Base-by-base conservation (phyloP, 805 yeast species). In the Jamesozyma spencerorum region DNA sequence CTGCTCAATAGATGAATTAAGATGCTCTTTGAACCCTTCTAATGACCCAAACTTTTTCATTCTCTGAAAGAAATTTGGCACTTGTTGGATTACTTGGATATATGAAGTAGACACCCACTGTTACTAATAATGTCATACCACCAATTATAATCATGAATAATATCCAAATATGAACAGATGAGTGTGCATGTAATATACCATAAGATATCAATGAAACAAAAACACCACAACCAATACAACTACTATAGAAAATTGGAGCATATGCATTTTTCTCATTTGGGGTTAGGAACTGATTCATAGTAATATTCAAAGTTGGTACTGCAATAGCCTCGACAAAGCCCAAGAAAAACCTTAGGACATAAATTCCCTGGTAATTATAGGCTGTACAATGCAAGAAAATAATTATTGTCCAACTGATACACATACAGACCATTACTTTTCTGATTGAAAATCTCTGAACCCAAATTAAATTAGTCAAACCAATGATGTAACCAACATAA, bases 61-160 rank as follows among this genome's bases (percentile, higher is more conserved):
- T 65, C 2, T 50, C 53, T 4, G 69, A 45, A 36, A 78, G 61
- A 47, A 72, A 72, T 42, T 57, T 63, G 5, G 77, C 76, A 44
- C 62, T 66, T 0, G 77, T 55, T 13, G 83, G 83, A 52, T 76
- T 74, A 43, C 70, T 66, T 31, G 84, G 85, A 49, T 74, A 77
- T 17, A 65, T 38, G 43, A 65, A 64, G 38, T 57, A 51, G 3
- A 69, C 54, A 4, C 62, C 35, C 2, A 64, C 33, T 2, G 68
- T 54, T 29, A 67, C 44, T 17, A 70, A 19, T 18, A 76, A 60
- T 0, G 83, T 74, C 31, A 74, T 53, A 12, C 75, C 71, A 37
- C 83, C 85, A 40, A 73, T 66, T 37, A 77, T 70, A 27, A 78
- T 69, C 57, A 69, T 71, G 41, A 77, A 69, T 14, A 78, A 52